Evolutionary conservation across 805 yeast genomes (phyloP), one percentile per base, ranked within the genome.

Genomic region (Candida bentonensis): DNA sequence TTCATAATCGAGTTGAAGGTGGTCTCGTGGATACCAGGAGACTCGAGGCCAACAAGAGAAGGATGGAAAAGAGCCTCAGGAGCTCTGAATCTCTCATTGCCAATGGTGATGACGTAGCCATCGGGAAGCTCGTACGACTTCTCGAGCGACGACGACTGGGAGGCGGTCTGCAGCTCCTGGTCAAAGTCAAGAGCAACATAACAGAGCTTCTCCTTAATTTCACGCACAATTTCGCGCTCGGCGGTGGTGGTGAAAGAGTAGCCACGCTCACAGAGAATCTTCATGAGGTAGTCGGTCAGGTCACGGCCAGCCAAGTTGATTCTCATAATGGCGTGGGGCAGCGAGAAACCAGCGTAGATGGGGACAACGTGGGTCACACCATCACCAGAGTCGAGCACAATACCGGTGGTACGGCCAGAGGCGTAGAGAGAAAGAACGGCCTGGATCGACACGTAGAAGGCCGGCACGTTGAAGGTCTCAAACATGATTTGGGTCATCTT

Each of bases 341-440:
- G 78, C 50, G 97, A 83, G 95, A 88, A 92, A 76, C 98, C 98
- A 59, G 96, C 95, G 74, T 92, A 92, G 67, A 92, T 89, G 72
- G 98, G 98, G 56, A 92, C 98, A 72, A 89, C 96, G 94, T 89
- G 97, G 64, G 97, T 88, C 62, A 92, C 97, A 85, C 98, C 98
- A 68, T 89, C 98, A 81, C 98, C 98, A 55, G 96, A 88, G 76
- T 89, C 98, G 68, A 92, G 79, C 55, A 92, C 98, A 63, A 89
- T 88, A 86, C 98, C 98, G 57, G 98, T 92, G 62, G 97, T 94
- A 83, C 97, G 89, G 78, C 98, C 98, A 54, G 97, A 88, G 47
- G 98, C 87, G 78, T 92, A 92, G 66, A 92, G 78, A 47, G 98
- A 92, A 66, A 92, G 79, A 50, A 89, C 96, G 61, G 98, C 97